Percentiles rank a stretch among this genome's conserved stretches.
These are phyloP conservation scores for Apiospora marii DNA, from an alignment of 2,329 filamentous ascomycete genomes.

Conservation along the genomic window DNA sequence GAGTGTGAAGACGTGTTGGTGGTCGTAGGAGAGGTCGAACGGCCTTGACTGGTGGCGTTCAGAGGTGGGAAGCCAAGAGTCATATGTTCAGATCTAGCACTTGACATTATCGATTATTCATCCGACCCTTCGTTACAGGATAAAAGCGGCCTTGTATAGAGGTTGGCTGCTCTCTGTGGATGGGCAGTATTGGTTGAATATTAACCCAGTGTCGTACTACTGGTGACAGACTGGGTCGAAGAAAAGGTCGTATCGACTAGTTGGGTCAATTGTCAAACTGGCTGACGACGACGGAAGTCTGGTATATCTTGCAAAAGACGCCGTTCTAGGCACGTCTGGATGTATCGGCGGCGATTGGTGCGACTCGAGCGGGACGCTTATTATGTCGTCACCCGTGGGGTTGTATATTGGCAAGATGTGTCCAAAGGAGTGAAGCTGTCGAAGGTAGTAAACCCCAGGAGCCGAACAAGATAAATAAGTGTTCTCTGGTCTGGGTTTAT, in stretches of 20 bases:
- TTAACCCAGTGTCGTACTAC: slow-evolving; percentile 27
- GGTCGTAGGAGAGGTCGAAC: slow-evolving; percentile 81
- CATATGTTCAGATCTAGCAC: slow-evolving; percentile 84
- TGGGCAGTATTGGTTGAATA: slow-evolving; percentile 36
- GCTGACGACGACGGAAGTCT: slow-evolving; percentile 22
- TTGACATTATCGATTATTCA: slow-evolving; percentile 93
- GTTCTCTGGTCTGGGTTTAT: slow-evolving; percentile 25
- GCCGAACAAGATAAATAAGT: background rate
- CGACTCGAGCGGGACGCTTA: slow-evolving; percentile 23
- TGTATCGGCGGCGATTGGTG: slow-evolving; percentile 14
- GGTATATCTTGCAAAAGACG: slow-evolving; percentile 12
- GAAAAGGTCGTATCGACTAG: slow-evolving; percentile 26
- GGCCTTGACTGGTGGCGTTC: slow-evolving; percentile 69
- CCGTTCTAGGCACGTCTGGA: background rate
- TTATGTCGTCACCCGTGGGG: slow-evolving; percentile 26
- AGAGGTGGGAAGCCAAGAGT: slow-evolving; percentile 82
- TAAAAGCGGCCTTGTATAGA: slow-evolving; percentile 32
- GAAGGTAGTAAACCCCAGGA: slow-evolving; percentile 29
- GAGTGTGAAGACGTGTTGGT: slow-evolving; percentile 65
- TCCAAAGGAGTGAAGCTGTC: slow-evolving; percentile 30
- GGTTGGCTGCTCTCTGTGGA: slow-evolving; percentile 32
- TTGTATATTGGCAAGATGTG: background rate
- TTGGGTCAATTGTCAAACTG: slow-evolving; percentile 7
- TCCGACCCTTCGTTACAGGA: slow-evolving; percentile 56
- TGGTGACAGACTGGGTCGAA: slow-evolving; percentile 23